Base-by-base conservation (phyloP, 768 basidiomycete genomes). In the Tricholoma terreum region DNA sequence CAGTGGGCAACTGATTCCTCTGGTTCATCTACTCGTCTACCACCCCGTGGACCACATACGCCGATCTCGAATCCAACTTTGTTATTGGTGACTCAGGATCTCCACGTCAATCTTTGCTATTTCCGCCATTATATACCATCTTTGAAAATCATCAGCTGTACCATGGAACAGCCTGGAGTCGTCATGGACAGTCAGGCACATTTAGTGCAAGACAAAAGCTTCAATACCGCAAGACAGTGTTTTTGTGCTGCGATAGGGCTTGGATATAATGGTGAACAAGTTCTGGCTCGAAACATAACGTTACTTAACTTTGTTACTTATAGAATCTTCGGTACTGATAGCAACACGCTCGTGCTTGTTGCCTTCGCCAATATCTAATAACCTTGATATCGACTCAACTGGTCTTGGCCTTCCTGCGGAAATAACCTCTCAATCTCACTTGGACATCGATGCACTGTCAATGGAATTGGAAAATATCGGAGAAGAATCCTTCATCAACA, bases 71-170 rank as follows among this genome's bases (percentile, higher is more conserved):
- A 74, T 48, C 79, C 82, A n/a, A 80, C 80, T 7, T 73, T 90
- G 42, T 60, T 88, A 10, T 73, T 89, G 11, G 82, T 90, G 14
- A 88, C 87, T 0, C 82, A 89, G 69, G 77, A 83, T 55, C 82
- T 85, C 50, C 77, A 76, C 33, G 70, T 85, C 17, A 76, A 81
- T 50, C 65, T 86, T 46, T 83, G 78, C 66, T 85, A 81, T 63
- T 66, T 84, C 43, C 81, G 81, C 14, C 73, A 80, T 46, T 78
- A 79, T 61, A 46, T 65, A 2, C 65, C 75, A 1, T 67, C 73
- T 8, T 63, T 86, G 27, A 81, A 77, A 64, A 73, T 77, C 40
- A 63, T 85, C 30, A 78, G 73, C 33, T 81, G 77, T 57, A 78
- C 83, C 14, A 73, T 89, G 15, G 68, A 71, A 15, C 74, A 77